phyloP scores from a whole-genome alignment of 192 early-diverging fungal species.

The Obelidium mucronatum region DNA sequence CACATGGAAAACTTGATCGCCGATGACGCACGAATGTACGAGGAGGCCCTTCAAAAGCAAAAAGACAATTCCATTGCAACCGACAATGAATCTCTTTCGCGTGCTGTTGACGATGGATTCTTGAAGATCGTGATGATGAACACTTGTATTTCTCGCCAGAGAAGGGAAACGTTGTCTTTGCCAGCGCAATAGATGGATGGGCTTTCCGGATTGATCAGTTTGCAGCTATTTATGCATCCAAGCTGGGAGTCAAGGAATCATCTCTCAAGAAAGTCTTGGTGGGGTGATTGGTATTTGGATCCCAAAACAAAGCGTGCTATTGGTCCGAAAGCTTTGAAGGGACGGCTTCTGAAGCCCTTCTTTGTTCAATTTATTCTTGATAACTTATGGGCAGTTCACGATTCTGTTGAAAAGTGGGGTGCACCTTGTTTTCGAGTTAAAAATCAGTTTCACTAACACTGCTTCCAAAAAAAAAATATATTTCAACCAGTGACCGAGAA shows the following conservation, averaged over 20 bases:
- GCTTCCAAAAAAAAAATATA: conserved; percentile 4
- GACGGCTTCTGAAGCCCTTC: conserved; percentile 86
- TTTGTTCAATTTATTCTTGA: conserved; percentile 96
- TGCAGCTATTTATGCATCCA: conserved; percentile 88
- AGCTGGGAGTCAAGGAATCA: conserved; percentile 82
- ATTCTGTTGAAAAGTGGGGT: conserved; percentile 63
- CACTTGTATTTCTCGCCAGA: conserved; percentile 96
- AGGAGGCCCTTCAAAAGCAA: conserved; percentile 50
- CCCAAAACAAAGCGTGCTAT: conserved; percentile 93
- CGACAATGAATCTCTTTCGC: not conserved
- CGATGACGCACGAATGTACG: conserved; percentile 67
- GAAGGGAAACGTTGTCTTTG: conserved; percentile 95
- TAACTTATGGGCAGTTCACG: conserved; percentile 96
- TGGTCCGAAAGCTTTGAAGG: conserved; percentile 83
- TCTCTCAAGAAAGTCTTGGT: conserved; percentile 83
- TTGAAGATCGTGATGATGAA: conserved; percentile 92
- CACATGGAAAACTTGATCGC: conserved; percentile 89
- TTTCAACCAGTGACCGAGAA: conserved; percentile 64
- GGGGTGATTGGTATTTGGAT: conserved; percentile 98
- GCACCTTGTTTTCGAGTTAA: not conserved
- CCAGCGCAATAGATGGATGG: conserved; percentile 97
- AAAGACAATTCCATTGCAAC: not conserved
- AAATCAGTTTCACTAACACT: conserved; percentile 12
- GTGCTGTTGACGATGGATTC: conserved; percentile 74
- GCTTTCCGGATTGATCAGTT: conserved; percentile 96